phyloP scores from a whole-genome alignment of 805 yeast genomes.

The Tetrapisispora nanseiensis region DNA sequence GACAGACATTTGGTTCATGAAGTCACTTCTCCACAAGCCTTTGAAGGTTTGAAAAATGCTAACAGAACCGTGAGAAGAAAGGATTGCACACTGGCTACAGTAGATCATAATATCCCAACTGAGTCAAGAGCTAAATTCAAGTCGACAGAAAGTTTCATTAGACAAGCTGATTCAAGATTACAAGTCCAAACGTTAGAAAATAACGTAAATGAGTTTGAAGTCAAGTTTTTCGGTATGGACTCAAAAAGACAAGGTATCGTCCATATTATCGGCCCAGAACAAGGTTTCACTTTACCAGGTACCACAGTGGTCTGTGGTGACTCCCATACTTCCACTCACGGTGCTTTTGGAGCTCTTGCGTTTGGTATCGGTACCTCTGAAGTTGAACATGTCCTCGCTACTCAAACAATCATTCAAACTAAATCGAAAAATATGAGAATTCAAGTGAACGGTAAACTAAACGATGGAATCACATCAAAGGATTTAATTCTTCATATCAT shows the following conservation, averaged over 20 bases:
- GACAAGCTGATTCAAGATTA: slow-evolving; percentile 82
- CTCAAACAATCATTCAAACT: slow-evolving; percentile 90
- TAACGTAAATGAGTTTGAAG: slow-evolving; percentile 81
- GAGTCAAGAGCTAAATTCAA: slow-evolving; percentile 71
- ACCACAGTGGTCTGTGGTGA: slow-evolving; percentile 99
- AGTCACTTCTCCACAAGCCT: slow-evolving; percentile 98
- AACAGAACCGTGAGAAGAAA: slow-evolving; percentile 82
- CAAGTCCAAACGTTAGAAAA: slow-evolving; percentile 90
- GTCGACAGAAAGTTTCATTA: slow-evolving; percentile 67
- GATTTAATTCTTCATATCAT: slow-evolving; percentile 90
- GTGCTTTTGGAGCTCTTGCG: slow-evolving; percentile 95
- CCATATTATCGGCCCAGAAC: slow-evolving; percentile 98
- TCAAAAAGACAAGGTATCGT: slow-evolving; percentile 97
- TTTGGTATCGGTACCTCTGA: slow-evolving; percentile 99
- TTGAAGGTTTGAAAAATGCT: slow-evolving; percentile 86
- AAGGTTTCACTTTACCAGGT: slow-evolving; percentile 97
- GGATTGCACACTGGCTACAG: slow-evolving; percentile 91
- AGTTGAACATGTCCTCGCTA: slow-evolving; percentile 97
- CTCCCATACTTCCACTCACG: slow-evolving; percentile 97
- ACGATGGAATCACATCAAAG: slow-evolving; percentile 89
- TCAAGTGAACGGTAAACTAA: slow-evolving; percentile 70
- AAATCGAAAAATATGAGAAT: slow-evolving; percentile 95
- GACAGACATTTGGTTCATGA: slow-evolving; percentile 98
- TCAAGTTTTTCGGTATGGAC: slow-evolving; percentile 89
- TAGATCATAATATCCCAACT: slow-evolving; percentile 96